Evolutionary conservation across 192 early-diverging fungal species (phyloP).

Genomic region (Hyaloraphidium curvatum): DNA sequence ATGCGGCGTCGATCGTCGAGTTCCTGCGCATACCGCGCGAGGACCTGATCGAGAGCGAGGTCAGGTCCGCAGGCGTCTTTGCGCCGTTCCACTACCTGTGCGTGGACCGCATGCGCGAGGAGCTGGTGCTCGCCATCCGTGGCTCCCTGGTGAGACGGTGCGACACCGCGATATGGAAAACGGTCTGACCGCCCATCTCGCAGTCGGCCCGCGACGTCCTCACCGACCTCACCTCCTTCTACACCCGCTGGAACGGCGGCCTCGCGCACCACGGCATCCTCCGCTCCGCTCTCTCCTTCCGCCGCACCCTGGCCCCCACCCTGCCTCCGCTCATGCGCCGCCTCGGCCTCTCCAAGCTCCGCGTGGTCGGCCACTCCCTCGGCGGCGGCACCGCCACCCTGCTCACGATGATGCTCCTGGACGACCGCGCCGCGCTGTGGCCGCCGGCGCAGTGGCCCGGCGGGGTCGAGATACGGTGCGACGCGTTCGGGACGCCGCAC

Average conservation of each 20-base stretch:
- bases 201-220: constrained; percentile 51
- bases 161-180: too few relatives aligned
- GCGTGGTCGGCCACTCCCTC: constrained; percentile 56
- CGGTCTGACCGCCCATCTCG: not conserved
- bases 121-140: not conserved
- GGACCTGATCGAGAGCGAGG: constrained; percentile 46
- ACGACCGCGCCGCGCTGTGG: constrained; percentile 15
- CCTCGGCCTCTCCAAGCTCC: constrained; percentile 25
- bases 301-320: constrained; percentile 39
- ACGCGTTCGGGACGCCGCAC: constrained; percentile 34
- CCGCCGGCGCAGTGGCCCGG: too few relatives aligned
- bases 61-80: constrained; percentile 40
- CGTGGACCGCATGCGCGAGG: not conserved
- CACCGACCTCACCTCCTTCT: constrained; percentile 56
- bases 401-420: constrained; percentile 47
- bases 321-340: constrained; percentile 31
- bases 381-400: constrained; percentile 50
- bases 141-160: constrained; percentile 1
- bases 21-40: constrained; percentile 38
- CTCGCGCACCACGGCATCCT: constrained; percentile 58
- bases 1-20: constrained; percentile 38
- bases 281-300: constrained; percentile 53
- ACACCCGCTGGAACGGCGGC: constrained; percentile 56
- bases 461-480: constrained; percentile 26
- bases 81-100: constrained; percentile 39